These are phyloP conservation scores for Lotus japonicus DNA, from an alignment of 306 rosid genomes.

Conservation along the genomic window DNA sequence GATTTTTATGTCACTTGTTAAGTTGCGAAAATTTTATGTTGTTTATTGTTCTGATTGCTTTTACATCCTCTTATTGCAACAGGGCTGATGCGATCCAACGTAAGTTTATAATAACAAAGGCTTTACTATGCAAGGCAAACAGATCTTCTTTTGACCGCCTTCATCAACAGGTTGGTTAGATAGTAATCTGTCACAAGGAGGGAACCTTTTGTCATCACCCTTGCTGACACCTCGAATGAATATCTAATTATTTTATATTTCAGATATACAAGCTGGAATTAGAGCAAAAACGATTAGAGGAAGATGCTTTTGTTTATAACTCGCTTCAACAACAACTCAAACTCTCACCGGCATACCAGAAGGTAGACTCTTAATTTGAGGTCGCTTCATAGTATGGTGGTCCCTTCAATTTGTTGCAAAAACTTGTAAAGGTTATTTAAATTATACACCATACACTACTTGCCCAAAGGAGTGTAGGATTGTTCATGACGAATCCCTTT, in stretches of 20 bases:
- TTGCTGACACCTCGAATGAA: background rate
- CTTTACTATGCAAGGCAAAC: conserved; percentile 75
- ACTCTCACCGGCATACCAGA: conserved; percentile 87
- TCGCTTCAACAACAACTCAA: conserved; percentile 91
- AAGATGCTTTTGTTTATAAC: conserved; percentile 84
- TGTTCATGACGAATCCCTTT: background rate
- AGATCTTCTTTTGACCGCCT: conserved; percentile 80
- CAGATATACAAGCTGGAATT: conserved; percentile 79
- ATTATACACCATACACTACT: background rate
- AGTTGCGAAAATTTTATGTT: background rate
- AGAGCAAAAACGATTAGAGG: conserved; percentile 81
- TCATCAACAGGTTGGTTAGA: conserved; percentile 64
- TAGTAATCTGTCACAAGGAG: conserved; percentile 2
- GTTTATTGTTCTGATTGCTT: conserved; percentile 11
- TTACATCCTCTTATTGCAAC: conserved; percentile 9
- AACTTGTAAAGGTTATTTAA: background rate
- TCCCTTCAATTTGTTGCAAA: background rate
- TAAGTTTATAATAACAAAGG: conserved; percentile 73
- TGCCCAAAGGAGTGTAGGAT: background rate
- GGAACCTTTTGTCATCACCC: background rate
- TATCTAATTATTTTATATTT: conserved; percentile 23
- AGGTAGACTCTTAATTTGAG: conserved; percentile 37
- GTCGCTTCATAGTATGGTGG: background rate
- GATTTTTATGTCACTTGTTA: background rate
- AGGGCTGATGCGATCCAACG: conserved; percentile 80